Evolutionary conservation across 2,329 filamentous ascomycete species (phyloP), one percentile per base, ranked within the genome.

Genomic region (Beauveria brongniartii): DNA sequence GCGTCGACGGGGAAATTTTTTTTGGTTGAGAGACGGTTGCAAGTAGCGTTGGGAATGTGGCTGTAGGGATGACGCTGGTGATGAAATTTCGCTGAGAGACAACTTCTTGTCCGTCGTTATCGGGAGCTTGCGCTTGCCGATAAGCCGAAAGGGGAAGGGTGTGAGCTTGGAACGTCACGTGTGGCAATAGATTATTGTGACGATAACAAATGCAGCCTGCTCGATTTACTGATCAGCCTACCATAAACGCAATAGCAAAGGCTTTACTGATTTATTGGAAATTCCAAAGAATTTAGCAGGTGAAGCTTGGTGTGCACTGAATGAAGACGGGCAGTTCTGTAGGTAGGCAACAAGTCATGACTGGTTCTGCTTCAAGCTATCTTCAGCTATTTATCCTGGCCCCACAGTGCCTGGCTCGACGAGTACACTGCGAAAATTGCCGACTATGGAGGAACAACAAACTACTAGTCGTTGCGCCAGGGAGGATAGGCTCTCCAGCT

Each of bases 71-170:
- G 56, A 59, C 48, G 57, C 41, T 55, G 58, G 51, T 41, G 58
- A 55, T 61, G 58, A 61, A 48, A 61, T 55, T 61, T 61, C 58
- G 58, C 12, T 1, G 58, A 47, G 22, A 50, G 43, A 44, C 46
- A 37, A 37, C 7, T 6, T 22, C 18, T 26, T 7, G 18, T 10
- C 18, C 2, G 54, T 59, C 41, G 40, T 37, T 53, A 53, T 47
- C 48, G 12, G 51, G 30, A 40, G 22, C 37, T 46, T 52, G 47
- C 28, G 50, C 58, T 61, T 61, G 51, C 50, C 58, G 58, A 61
- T 61, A 61, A 61, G 57, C 57, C 50, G 22, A 53, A 59, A 59
- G 47, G 48, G 57, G 57, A 43, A 58, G 47, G 2, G 18, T n/a
- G 30, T 16, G 5, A 56, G 55, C 46, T 18, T 3, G 18, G 2